Evolutionary conservation across 2,329 filamentous ascomycete genomes (phyloP).

Genomic region (Arthrobotrys conoides): DNA sequence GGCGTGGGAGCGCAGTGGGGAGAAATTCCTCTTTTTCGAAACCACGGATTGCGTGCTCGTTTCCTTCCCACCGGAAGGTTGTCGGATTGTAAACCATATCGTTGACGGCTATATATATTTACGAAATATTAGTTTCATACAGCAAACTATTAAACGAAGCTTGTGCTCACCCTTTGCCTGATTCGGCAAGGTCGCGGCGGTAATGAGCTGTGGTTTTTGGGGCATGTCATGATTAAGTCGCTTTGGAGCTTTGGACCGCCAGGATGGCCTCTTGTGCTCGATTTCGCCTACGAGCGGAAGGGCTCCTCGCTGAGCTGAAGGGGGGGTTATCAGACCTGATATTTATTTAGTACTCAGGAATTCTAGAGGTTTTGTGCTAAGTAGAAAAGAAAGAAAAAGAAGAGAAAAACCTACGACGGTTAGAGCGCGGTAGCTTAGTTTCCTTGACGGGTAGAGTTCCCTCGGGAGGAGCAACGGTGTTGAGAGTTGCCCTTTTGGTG

Average conservation of each 20-base stretch:
- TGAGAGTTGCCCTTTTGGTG: slow-evolving; percentile 73
- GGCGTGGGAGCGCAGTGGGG: slow-evolving; percentile 72
- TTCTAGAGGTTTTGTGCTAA: not conserved
- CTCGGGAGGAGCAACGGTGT: slow-evolving; percentile 75
- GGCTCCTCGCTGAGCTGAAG: slow-evolving; percentile 30
- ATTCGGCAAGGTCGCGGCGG: slow-evolving; percentile 81
- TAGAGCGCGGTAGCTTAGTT: slow-evolving; percentile 48
- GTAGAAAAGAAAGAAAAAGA: not conserved
- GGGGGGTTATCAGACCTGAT: slow-evolving; percentile 30
- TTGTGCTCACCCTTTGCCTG: slow-evolving; percentile 81
- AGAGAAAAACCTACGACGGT: slow-evolving; percentile 32
- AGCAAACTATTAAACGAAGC: not conserved
- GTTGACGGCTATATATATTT: slow-evolving; percentile 79
- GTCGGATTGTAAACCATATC: slow-evolving; percentile 96
- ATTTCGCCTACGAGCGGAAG: slow-evolving; percentile 33
- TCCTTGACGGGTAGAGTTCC: slow-evolving; percentile 72
- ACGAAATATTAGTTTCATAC: not conserved
- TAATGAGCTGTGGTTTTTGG: slow-evolving; percentile 90
- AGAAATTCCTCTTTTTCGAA: slow-evolving; percentile 78
- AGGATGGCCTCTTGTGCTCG: slow-evolving; percentile 41
- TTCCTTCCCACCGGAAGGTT: slow-evolving; percentile 93
- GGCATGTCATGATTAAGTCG: slow-evolving; percentile 46
- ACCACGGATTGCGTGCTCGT: slow-evolving; percentile 84
- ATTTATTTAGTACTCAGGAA: not conserved
- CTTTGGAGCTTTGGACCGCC: slow-evolving; percentile 43